Evolutionary conservation across 495 filamentous ascomycete genomes (phyloP), one percentile per base, ranked within the genome.

Genomic region (Emericellopsis terricola): DNA sequence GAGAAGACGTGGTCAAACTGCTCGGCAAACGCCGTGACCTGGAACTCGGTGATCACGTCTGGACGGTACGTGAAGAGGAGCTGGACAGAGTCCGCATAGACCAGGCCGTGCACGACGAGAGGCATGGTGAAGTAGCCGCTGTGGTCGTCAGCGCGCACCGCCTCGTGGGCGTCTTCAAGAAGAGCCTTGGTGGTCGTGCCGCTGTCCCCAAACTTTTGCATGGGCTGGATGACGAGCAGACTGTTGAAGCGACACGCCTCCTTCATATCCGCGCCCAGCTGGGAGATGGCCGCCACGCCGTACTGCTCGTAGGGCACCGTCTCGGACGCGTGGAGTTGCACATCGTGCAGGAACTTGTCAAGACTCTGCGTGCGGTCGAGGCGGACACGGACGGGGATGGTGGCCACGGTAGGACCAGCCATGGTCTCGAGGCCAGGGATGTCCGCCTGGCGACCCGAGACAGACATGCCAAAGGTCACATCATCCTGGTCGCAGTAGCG

Each of bases 11-110:
- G 24, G 9, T 39, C 29, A 14, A 41, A 41, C 10, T 50, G 47
- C n/a, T 43, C 19, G 14, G 44, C 37, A 14, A 50, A 37, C 14
- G 40, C 35, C 7, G 31, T 15, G 28, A 49, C 31, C 26, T 47
- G 41, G 5, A 23, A 19, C n/a, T 31, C 38, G 1, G 34, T n/a
- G 14, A 47, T 38, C 23, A 42, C 14, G 10, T 31, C 23, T 15
- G 29, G 27, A 17, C 47, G 43, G 16, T 36, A 44, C 11, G 38
- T 44, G 4, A 40, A 36, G 15, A 39, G 28, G 19, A 41, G 28
- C 3, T 16, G 36, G 13, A 41, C 29, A 2, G 32, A 19, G 10
- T 29, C 29, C n/a, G 36, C 17, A 4, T 33, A 21, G 8, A 33
- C 21, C 7, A 26, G 34, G 19, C 41, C 45, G 8, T 43, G 30